Evolutionary conservation across 257 asterid species (phyloP).

Genomic region (Perilla frutescens): DNA sequence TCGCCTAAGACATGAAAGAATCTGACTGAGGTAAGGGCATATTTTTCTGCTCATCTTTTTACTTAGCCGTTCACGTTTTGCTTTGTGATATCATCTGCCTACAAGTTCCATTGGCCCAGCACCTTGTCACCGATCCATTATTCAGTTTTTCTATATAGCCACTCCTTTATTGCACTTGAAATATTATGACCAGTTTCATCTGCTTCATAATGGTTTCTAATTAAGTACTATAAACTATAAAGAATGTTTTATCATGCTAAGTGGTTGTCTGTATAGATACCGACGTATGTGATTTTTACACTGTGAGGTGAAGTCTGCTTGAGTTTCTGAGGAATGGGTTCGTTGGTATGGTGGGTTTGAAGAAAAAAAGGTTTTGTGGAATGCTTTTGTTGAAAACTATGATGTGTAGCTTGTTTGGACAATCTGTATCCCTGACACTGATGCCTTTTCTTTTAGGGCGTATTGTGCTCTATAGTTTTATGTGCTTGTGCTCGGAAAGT

Average conservation of each 20-base stretch:
- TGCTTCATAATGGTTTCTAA: not conserved
- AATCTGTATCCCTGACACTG: not conserved
- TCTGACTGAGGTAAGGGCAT: conserved; percentile 35
- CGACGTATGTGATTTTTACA: not conserved
- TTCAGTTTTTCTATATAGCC: not conserved
- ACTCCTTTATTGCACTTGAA: not conserved
- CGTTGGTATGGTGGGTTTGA: not conserved
- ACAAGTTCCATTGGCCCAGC: not conserved
- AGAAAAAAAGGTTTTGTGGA: not conserved
- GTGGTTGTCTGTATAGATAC: not conserved
- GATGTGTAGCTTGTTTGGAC: conserved; percentile 10
- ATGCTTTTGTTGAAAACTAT: not conserved
- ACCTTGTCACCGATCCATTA: conserved; percentile 7
- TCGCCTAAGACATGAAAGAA: conserved; percentile 50
- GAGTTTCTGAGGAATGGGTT: not conserved
- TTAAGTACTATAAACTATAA: not conserved
- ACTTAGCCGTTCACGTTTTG: not conserved
- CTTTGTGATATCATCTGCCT: not conserved
- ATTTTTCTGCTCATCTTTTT: conserved; percentile 12
- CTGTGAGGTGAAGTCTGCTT: not conserved
- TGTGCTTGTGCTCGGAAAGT: not conserved
- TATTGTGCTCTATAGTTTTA: conserved; percentile 1
- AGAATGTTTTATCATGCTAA: conserved; percentile 7
- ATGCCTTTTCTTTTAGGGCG: not conserved
- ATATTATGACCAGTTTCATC: conserved; percentile 1